Conservation (phyloP, 176 grass and related monocot species). For the Sorghum bicolor region DNA sequence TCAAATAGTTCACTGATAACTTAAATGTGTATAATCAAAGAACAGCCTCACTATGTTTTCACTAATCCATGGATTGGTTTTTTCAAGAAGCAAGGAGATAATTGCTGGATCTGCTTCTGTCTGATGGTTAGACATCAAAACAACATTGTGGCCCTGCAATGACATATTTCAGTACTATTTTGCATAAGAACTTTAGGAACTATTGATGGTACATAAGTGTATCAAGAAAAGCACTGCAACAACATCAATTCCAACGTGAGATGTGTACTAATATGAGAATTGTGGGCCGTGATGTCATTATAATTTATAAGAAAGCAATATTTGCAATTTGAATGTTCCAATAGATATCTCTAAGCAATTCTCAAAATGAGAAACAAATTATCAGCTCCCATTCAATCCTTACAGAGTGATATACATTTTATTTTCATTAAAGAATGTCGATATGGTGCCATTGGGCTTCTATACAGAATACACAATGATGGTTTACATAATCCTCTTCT, state of each 20-base stretch:
- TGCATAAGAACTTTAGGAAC: not conserved
- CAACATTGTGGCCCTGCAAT: constrained; percentile 92
- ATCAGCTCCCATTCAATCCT: not conserved
- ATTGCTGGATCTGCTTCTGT: constrained; percentile 93
- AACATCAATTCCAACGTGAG: not conserved
- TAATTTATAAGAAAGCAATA: not conserved
- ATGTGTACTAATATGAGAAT: not conserved
- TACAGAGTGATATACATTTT: not conserved
- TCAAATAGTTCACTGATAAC: constrained; percentile 23
- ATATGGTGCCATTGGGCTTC: not conserved
- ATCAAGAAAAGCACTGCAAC: not conserved
- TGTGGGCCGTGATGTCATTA: not conserved
- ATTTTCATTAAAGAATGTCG: not conserved
- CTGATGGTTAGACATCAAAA: constrained; percentile 99
- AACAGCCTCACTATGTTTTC: constrained; percentile 76
- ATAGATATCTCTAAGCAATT: not conserved
- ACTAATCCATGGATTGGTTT: constrained; percentile 60
- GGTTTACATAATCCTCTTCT: not conserved
- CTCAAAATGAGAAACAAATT: not conserved
- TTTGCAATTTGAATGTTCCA: constrained; percentile 24
- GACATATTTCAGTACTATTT: constrained; percentile 16
- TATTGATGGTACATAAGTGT: not conserved
- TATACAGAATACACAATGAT: not conserved
- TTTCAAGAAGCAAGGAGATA: constrained; percentile 82
- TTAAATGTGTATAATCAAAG: constrained; percentile 23